These are phyloP conservation scores for Fistulina hepatica DNA, from an alignment of 1,284 basidiomycete species.

Conservation along the genomic window DNA sequence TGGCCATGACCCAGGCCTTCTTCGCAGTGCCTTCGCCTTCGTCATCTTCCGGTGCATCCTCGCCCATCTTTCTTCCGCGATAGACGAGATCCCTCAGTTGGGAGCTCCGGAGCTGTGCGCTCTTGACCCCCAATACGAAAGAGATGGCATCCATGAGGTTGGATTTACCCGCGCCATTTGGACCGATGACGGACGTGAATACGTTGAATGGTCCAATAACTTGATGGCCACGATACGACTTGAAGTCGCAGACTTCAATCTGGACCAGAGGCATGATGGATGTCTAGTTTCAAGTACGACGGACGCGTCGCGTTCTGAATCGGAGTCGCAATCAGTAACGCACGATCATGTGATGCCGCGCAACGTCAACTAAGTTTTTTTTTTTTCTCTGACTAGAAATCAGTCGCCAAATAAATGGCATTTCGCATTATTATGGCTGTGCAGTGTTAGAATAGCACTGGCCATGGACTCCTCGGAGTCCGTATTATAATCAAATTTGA, in stretches of 20 bases:
- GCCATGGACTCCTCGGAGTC: no score
- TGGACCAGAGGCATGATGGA: conserved; percentile 67
- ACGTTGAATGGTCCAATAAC: conserved; percentile 84
- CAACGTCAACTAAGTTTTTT: no score
- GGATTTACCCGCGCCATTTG: conserved; percentile 98
- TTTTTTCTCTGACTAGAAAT: no score
- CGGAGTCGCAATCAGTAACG: no score
- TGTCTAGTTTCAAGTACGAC: no score
- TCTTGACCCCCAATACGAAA: conserved; percentile 95
- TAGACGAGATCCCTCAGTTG: conserved; percentile 95
- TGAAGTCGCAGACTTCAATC: conserved; percentile 89
- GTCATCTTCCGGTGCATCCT: conserved; percentile 46
- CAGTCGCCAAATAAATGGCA: no score
- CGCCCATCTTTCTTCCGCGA: conserved; percentile 62
- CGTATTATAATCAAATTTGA: no score
- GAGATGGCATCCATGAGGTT: conserved; percentile 99
- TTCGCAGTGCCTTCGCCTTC: conserved; percentile 76
- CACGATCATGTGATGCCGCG: no score
- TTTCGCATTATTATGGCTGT: no score
- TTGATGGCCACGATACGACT: conserved; percentile 84
- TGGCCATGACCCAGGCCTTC: conserved; percentile 91
- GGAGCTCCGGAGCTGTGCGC: conserved; percentile 83
- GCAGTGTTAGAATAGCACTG: no score
- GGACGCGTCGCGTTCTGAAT: no score
- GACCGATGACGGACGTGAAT: conserved; percentile 95